Base-by-base conservation (phyloP, 352 stramenopile genomes). In the Globisporangium polare region DNA sequence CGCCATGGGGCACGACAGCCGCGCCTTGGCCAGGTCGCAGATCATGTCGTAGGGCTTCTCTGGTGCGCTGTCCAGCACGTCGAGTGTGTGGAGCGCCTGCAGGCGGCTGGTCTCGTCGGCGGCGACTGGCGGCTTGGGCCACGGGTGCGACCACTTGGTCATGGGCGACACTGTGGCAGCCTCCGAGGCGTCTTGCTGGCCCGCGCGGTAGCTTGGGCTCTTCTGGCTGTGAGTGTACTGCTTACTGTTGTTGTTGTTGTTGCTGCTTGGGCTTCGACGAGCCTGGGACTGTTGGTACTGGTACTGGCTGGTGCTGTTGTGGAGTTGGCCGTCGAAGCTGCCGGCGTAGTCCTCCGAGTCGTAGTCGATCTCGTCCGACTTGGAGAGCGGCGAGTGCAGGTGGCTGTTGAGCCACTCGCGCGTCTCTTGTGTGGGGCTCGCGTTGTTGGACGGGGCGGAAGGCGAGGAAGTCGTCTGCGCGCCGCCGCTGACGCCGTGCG, bases 1-100 rank as follows among this genome's bases (percentile, higher is more conserved):
- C 26, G 86, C 83, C 75, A 94, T 92, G 3, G 81, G 74, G 53
- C 83, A 92, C 49, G 72, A 68, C 26, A 92, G 58, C 10, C 75
- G 76, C 13, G 75, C 71, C 55, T 89, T 90, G 35, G 83, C 83
- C 2, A 92, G 65, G 60, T 92, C 80, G 52, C 86, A 94, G 62
- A 94, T 89, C 71, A 86, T 83, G 65, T 89, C 78, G 53, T 88
- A 91, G 10, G 69, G 58, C 58, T 84, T 86, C 35, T 94, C 83
- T 0, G 74, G 68, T 3, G 65, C 39, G 7, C 77, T 81, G 66
- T 92, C 79, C 41, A 92, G 60, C n/a, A 94, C 71, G 29, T 78
- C 57, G 2, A 92, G 69, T 7, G 68, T 67, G 29, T 75, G 66
- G 3, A 92, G 70, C 7, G 76, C 72, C 9, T 69, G 63, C 20